phyloP scores from a whole-genome alignment of 352 stramenopile genomes.

The Phytopythium aichiense region DNA sequence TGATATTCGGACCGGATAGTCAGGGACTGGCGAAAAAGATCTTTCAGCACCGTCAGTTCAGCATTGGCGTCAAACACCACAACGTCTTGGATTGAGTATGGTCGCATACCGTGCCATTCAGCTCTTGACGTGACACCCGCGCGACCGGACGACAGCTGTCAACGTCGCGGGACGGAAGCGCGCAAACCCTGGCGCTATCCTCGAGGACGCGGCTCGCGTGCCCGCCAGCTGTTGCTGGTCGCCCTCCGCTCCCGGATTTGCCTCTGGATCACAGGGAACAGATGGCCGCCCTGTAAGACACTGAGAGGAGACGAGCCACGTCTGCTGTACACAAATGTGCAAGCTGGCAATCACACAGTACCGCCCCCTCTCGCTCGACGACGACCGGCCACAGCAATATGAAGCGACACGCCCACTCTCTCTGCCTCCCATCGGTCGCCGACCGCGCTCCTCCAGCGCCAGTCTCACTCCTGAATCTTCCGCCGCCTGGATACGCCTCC shows the following conservation, averaged over 20 bases:
- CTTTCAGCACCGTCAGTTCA: slow-evolving; percentile 1
- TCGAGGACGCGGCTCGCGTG: not conserved
- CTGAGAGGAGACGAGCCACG: not conserved
- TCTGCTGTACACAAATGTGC: not conserved
- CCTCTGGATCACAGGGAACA: not conserved
- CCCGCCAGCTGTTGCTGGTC: slow-evolving; percentile 1
- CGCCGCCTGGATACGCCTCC: slow-evolving; percentile 4
- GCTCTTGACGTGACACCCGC: not conserved
- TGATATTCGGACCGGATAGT: not conserved
- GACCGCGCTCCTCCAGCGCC: not conserved
- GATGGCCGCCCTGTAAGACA: not conserved
- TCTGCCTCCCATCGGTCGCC: not conserved
- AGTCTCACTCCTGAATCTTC: slow-evolving; percentile 24
- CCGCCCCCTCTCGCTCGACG: not conserved
- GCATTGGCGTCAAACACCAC: not conserved
- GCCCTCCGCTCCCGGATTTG: not conserved
- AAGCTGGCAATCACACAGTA: slow-evolving; percentile 1
- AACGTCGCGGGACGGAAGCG: not conserved
- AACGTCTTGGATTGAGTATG: not conserved
- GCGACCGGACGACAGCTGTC: slow-evolving; percentile 5
- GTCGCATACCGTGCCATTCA: not conserved
- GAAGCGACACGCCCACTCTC: slow-evolving; percentile 2
- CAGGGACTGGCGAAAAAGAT: not conserved
- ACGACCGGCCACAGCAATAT: not conserved
- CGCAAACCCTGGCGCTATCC: slow-evolving; percentile 1